Conservation (phyloP, 2,329 filamentous ascomycete genomes). For the Ophiostoma montium region DNA sequence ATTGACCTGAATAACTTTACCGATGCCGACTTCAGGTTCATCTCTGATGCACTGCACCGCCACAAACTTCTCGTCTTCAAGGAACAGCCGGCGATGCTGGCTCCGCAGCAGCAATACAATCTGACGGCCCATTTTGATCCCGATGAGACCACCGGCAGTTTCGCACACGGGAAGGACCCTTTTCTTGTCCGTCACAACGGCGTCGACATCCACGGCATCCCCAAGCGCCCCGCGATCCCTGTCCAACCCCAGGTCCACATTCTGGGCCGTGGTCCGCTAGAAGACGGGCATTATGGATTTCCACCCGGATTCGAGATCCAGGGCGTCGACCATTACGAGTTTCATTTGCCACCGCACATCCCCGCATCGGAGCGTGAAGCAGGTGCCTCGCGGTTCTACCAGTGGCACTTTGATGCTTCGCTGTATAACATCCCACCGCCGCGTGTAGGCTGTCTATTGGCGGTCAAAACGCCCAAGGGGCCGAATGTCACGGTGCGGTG, state of each 20-base stretch:
- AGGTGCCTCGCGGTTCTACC: slow-evolving; percentile 22
- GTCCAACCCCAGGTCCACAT: slow-evolving; percentile 25
- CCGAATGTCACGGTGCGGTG: slow-evolving; percentile 16
- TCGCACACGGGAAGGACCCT: slow-evolving; percentile 24
- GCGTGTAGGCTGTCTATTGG: slow-evolving; percentile 22
- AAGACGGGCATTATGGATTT: slow-evolving; percentile 21
- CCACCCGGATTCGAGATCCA: slow-evolving; percentile 25
- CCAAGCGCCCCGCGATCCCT: slow-evolving; percentile 20
- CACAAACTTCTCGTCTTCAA: slow-evolving; percentile 25
- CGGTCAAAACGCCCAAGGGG: slow-evolving; percentile 22
- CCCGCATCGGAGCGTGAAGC: slow-evolving; percentile 20
- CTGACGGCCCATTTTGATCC: slow-evolving; percentile 22
- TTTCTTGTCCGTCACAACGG: slow-evolving; percentile 20
- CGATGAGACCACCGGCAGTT: slow-evolving; percentile 22
- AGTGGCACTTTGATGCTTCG: slow-evolving; percentile 24
- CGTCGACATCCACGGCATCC: slow-evolving; percentile 23
- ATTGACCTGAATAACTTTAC: slow-evolving; percentile 24
- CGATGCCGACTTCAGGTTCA: slow-evolving; percentile 20
- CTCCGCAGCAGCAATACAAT: slow-evolving; percentile 21
- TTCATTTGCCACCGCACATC: slow-evolving; percentile 25
- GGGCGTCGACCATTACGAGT: slow-evolving; percentile 23
- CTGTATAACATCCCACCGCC: slow-evolving; percentile 23
- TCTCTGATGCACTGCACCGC: slow-evolving; percentile 20
- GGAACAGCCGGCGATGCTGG: slow-evolving; percentile 22
- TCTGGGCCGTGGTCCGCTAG: slow-evolving; percentile 22